Base-by-base conservation (phyloP, 495 filamentous ascomycete genomes). In the Daldinia bambusicola region DNA sequence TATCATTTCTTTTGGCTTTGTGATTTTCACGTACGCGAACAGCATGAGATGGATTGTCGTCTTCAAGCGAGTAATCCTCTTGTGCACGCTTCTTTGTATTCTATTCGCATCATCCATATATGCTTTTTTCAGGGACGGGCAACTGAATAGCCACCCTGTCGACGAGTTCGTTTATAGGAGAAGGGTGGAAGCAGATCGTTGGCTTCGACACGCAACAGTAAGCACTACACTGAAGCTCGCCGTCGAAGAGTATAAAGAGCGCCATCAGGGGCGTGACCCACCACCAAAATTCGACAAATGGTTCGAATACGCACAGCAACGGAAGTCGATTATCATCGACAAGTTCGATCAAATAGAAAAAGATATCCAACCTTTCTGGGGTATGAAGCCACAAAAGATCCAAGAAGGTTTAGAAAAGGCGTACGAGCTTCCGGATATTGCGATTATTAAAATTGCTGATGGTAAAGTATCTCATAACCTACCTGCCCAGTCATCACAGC, bases 311-410 rank as follows among this genome's bases (percentile, higher is more conserved):
- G 90, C 92, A 7, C 86, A 77, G 22, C 80, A 80, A 10, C 86
- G 85, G 45, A 84, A 84, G 6, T 91, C 92, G 2, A 78, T 88
- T 10, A 80, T 93, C 10, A 86, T 94, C 66, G 92, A 97, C 67
- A 86, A 91, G 66, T 95, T 90, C 67, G 89, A 92, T 67, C 88
- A 89, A 61, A 93, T 95, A 8, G 83, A 90, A 64, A 80, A 84
- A 7, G 87, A 93, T 62, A 76, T 96, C 3, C 81, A 86, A 1
- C 92, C 92, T 0, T 95, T 94, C 71, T 93, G 91, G 87, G 89
- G 86, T 7, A 68, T 95, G 31, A 68, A 83, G 2, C 91, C 91
- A 5, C 76, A 82, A 2, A 82, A 86, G 31, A 85, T 95, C 30
- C 82, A 91, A 50, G 76, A 82, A 13, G 75, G 73, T 76, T 34